phyloP scores from a whole-genome alignment of 805 yeast species.

The Yamadazyma kitorensis region DNA sequence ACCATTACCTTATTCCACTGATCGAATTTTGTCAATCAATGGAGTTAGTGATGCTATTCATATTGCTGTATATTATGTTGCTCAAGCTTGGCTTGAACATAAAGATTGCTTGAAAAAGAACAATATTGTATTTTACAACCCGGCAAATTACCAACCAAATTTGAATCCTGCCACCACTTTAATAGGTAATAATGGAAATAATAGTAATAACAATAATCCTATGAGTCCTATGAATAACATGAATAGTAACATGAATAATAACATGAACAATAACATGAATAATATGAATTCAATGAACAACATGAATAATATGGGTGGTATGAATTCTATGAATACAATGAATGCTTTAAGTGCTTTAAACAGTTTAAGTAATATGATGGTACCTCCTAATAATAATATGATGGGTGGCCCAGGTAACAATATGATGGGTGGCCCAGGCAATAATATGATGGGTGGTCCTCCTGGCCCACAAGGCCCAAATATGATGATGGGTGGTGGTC shows the following conservation, averaged over 20 bases:
- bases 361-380: constrained; percentile 15
- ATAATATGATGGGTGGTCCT: neutral
- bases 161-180: constrained; percentile 10
- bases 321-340: constrained; percentile 13
- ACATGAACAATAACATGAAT: constrained; percentile 8
- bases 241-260: constrained; percentile 6
- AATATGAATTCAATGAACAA: constrained; percentile 9
- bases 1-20: constrained; percentile 72
- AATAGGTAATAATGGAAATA: constrained; percentile 7
- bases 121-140: constrained; percentile 59
- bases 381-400: constrained; percentile 10
- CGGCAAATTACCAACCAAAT: constrained; percentile 40
- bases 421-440: neutral
- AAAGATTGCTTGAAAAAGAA: constrained; percentile 49
- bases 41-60: constrained; percentile 89
- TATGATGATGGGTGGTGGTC: constrained; percentile 1
- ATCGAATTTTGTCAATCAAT: constrained; percentile 62
- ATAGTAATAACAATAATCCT: neutral
- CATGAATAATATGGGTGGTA: constrained; percentile 14
- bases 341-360: constrained; percentile 17
- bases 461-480: neutral
- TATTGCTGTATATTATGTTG: constrained; percentile 73
- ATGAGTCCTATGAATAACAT: constrained; percentile 8
- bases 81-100: constrained; percentile 64
- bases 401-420: neutral